phyloP scores from a whole-genome alignment of 768 basidiomycete genomes.

The Lactarius quietus region DNA sequence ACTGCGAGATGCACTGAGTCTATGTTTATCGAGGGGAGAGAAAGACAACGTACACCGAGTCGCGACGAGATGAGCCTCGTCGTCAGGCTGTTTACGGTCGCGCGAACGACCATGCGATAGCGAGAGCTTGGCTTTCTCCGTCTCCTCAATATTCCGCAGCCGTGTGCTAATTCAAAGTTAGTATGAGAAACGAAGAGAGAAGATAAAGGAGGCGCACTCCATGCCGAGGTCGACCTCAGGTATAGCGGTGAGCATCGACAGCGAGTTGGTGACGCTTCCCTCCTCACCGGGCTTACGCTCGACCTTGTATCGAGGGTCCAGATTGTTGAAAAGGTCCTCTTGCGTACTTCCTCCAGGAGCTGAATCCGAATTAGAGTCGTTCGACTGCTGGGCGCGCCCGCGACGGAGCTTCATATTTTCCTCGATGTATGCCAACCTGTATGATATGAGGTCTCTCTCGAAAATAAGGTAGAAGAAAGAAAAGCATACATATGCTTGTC shows the following conservation, averaged over 20 bases:
- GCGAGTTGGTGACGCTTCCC: constrained; percentile 88
- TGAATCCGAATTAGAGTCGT: constrained; percentile 28
- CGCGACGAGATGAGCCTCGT: constrained; percentile 83
- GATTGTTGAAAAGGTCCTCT: constrained; percentile 74
- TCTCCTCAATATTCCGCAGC: constrained; percentile 94
- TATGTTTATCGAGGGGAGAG: constrained; percentile 12
- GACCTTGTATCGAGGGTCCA: constrained; percentile 59
- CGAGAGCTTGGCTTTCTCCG: constrained; percentile 90
- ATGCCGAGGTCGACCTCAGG: constrained; percentile 98
- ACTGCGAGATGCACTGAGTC: constrained; percentile 43
- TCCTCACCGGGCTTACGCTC: constrained; percentile 61
- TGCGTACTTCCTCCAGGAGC: constrained; percentile 43
- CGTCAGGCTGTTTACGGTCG: constrained; percentile 46
- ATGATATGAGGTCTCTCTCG: background rate
- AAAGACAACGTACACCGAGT: constrained; percentile 66
- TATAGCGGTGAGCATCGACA: constrained; percentile 96
- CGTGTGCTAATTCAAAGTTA: constrained; percentile 54
- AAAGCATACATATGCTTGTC: constrained; percentile 92
- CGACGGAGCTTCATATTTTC: constrained; percentile 80
- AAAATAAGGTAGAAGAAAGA: background rate
- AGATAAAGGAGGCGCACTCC: constrained; percentile 62
- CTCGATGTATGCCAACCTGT: constrained; percentile 97
- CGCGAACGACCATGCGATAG: constrained; percentile 73
- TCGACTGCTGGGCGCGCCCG: constrained; percentile 42
- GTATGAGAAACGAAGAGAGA: background rate